phyloP scores from a whole-genome alignment of 2,329 filamentous ascomycete genomes.

The Exophiala sp. region DNA sequence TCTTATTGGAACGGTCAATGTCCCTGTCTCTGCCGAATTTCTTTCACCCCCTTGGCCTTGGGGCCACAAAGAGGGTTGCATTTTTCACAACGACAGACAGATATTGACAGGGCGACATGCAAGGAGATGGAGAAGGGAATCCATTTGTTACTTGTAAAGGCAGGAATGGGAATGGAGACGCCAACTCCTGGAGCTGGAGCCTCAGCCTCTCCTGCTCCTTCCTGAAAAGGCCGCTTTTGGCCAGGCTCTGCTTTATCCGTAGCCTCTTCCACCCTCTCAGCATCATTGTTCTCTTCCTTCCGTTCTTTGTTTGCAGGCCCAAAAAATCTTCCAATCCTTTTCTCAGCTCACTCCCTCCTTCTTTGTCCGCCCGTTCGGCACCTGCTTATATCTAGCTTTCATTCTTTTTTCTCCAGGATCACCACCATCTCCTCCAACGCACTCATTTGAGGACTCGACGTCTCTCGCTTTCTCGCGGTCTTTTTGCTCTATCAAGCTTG shows the following conservation, averaged over 20 bases:
- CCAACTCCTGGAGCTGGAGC: no score
- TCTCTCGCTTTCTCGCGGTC: conserved; percentile 6
- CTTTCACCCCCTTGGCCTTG: conserved; percentile 2
- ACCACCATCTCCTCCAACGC: conserved; percentile 1
- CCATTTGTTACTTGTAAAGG: neutral
- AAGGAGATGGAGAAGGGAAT: conserved; percentile 11
- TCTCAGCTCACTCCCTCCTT: conserved; percentile 16
- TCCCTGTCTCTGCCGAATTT: conserved; percentile 21
- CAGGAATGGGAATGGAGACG: no score
- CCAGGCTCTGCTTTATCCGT: neutral
- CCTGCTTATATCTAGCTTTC: conserved; percentile 13
- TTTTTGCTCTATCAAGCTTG: conserved; percentile 14
- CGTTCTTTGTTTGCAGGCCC: conserved; percentile 6
- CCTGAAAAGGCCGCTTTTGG: neutral
- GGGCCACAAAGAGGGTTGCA: neutral
- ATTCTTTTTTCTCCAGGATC: conserved; percentile 4
- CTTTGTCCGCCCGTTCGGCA: conserved; percentile 14
- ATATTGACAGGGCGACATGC: neutral
- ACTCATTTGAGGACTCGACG: conserved; percentile 18
- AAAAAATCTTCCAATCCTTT: conserved; percentile 7
- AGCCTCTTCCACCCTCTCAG: conserved; percentile 1
- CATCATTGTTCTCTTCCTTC: conserved; percentile 8
- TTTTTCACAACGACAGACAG: no score
- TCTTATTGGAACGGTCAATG: neutral
- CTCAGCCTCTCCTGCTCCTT: neutral